phyloP scores from a whole-genome alignment of 148 eudicot species.

The Rhododendron williamsianum region DNA sequence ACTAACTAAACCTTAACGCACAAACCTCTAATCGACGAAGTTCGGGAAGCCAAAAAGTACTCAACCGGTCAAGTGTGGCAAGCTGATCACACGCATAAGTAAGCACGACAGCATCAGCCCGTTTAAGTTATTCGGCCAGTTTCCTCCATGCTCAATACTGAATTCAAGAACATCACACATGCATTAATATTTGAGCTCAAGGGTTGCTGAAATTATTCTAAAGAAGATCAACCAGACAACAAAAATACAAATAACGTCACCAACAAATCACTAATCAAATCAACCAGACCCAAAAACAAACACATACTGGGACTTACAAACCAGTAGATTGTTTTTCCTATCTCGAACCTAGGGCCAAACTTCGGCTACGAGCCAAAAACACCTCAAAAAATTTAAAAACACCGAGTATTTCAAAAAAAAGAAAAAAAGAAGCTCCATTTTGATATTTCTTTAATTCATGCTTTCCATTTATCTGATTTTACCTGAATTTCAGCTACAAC shows the following conservation, averaged over 20 bases:
- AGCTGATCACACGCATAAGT: slow-evolving; percentile 92
- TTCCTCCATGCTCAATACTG: slow-evolving; percentile 61
- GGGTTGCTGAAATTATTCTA: not conserved
- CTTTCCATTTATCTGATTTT: not conserved
- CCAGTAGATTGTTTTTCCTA: not conserved
- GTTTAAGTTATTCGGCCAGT: slow-evolving; percentile 66
- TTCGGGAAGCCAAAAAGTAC: slow-evolving; percentile 89
- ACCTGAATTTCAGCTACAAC: not conserved
- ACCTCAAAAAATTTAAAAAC: not conserved
- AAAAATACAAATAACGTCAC: not conserved
- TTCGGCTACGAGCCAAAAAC: not conserved
- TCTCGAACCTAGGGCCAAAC: not conserved
- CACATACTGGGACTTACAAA: not conserved
- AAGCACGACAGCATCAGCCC: slow-evolving; percentile 88
- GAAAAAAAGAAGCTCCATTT: too few relatives aligned
- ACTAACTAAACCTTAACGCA: not conserved
- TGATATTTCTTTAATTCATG: not conserved
- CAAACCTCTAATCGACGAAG: slow-evolving; percentile 83
- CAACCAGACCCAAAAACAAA: not conserved
- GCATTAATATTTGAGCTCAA: slow-evolving; percentile 6
- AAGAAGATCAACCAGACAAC: not conserved
- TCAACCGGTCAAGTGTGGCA: slow-evolving; percentile 67
- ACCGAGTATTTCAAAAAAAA: too few relatives aligned
- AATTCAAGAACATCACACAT: not conserved
- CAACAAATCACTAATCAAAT: not conserved